Percentiles rank a stretch among this genome's conserved stretches.
phyloP scores from a whole-genome alignment of 2,329 filamentous ascomycete species.

The Tolypocladium pustulatum region DNA sequence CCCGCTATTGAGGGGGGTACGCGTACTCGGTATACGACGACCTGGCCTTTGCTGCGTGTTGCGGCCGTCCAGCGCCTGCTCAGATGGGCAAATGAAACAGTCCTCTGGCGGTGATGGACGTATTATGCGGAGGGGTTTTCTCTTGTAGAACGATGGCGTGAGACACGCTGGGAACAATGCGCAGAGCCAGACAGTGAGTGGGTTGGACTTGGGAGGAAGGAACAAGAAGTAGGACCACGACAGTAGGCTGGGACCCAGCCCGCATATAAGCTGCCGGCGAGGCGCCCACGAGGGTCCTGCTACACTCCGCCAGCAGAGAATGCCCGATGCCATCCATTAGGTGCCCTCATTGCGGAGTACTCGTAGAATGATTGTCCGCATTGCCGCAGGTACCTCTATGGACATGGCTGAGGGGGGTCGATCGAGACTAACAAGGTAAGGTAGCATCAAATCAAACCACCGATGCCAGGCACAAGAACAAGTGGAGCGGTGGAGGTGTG shows the following conservation, averaged over 20 bases:
- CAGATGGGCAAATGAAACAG: background rate
- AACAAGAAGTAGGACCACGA: background rate
- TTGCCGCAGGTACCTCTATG: background rate
- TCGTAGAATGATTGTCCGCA: background rate
- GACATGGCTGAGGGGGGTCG: background rate
- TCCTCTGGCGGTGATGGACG: background rate
- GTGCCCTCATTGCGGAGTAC: no score
- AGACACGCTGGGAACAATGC: background rate
- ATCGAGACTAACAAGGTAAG: no score
- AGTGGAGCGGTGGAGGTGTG: background rate
- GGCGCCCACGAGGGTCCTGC: background rate
- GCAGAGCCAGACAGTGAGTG: no score
- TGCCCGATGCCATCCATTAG: no score
- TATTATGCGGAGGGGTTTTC: slow-evolving; percentile 3
- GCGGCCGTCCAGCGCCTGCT: background rate
- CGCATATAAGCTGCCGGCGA: background rate
- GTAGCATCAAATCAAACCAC: background rate
- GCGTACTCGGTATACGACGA: background rate
- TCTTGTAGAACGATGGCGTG: background rate
- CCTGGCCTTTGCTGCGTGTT: background rate
- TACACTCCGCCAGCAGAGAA: background rate
- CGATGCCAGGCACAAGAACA: background rate
- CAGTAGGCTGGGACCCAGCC: background rate
- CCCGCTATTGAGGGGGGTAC: background rate
- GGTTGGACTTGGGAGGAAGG: background rate